Evolutionary conservation across 495 filamentous ascomycete genomes (phyloP), one percentile per base, ranked within the genome.

Genomic region (Aspergillus ellipticus): DNA sequence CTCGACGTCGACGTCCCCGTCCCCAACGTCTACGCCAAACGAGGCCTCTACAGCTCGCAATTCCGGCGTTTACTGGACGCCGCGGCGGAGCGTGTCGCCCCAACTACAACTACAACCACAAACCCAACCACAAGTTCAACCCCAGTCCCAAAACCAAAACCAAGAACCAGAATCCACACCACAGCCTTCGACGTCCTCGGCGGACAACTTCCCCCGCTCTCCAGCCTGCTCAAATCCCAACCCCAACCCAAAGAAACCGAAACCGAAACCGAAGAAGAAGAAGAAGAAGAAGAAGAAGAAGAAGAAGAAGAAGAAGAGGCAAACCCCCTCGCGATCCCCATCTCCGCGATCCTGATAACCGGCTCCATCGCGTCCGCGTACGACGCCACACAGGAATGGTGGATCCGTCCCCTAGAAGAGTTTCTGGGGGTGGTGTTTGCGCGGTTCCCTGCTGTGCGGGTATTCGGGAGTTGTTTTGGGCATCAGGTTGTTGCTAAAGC

Each of bases 401-500:
- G 74, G 74, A 71, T 78, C 37, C 21, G 24, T 2, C 39, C 58
- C 3, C 56, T 78, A 3, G 47, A 66, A 31, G 48, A 53, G 0
- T 76, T 63, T 54, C 63, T 78, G 17, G 59, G 60, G 19, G 67
- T 47, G 7, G 70, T 76, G 46, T 73, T 75, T 58, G 37, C 10
- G 0, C 37, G 69, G 0, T 76, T 69, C 51, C 77, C 78, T 0
- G 50, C 67, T 8, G 67, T 83, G 11, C 74, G 71, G 56, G 63
- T 78, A 7, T 78, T 79, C 54, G 75, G 77, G 11, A 74, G 75
- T 17, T 80, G 75, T 58, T 80, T 80, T 58, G 77, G 77, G 0
- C 77, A 80, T 53, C 75, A 80, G 54, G 53, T 78, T 22, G 64
- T 80, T 51, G 76, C 73, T 4, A 70, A 74, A 47, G 74, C 71